phyloP scores from a whole-genome alignment of 2,329 filamentous ascomycete genomes.

The Microdochium nivale region DNA sequence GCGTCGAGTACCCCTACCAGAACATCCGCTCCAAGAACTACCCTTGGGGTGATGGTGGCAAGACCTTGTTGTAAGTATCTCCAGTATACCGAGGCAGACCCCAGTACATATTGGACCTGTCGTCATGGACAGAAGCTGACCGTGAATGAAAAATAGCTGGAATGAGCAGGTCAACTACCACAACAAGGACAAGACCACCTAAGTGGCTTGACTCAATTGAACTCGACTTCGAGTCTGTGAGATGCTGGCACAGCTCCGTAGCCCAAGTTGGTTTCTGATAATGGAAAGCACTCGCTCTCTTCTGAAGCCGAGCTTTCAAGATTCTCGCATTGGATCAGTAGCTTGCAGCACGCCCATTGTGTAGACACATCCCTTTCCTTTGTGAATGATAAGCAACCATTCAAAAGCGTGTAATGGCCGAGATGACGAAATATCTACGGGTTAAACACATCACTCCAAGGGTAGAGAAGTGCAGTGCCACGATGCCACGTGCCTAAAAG shows the following conservation, averaged over 20 bases:
- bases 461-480: too few species aligned
- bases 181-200: constrained; percentile 71
- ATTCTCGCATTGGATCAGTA: neutral
- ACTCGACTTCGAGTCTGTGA: neutral
- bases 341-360: neutral
- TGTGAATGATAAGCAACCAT: neutral
- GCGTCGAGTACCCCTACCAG: constrained; percentile 90
- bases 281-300: neutral
- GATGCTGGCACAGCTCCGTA: neutral
- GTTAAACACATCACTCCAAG: too few species aligned
- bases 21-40: constrained; percentile 97
- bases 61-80: constrained; percentile 61
- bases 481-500: too few species aligned
- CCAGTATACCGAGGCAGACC: constrained; percentile 2
- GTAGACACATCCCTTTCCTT: neutral
- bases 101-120: neutral
- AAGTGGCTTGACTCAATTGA: constrained; percentile 20
- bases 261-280: neutral
- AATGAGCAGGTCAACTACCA: constrained; percentile 94
- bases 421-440: neutral
- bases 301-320: neutral
- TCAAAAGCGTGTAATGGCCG: neutral
- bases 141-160: constrained; percentile 55
- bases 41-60: constrained; percentile 91
- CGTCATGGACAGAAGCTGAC: neutral